Percentiles rank a stretch among this genome's conserved stretches.
These are phyloP conservation scores for Wallacemonas collosoma DNA, from an alignment of 208 protist species.

Conservation along the genomic window DNA sequence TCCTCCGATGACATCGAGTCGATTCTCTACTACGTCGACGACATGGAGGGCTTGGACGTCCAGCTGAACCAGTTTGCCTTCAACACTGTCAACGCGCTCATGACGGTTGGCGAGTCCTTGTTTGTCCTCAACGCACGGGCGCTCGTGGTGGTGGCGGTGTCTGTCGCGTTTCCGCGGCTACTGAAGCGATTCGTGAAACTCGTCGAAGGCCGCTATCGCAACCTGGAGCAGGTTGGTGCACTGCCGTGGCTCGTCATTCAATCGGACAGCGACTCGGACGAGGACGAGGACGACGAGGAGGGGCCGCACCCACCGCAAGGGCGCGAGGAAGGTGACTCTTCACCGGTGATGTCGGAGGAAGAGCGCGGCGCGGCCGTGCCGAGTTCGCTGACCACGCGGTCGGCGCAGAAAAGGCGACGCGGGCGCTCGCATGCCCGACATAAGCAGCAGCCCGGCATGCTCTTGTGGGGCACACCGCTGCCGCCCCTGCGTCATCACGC, in stretches of 20 bases:
- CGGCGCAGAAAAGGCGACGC: too few relatives aligned
- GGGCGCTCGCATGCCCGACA: background rate
- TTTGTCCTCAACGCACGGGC: constrained; percentile 17
- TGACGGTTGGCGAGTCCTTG: constrained; percentile 28
- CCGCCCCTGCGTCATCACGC: background rate
- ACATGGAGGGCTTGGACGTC: constrained; percentile 81
- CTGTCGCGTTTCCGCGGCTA: constrained; percentile 1
- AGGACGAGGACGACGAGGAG: constrained; percentile 14
- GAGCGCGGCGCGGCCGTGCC: too few relatives aligned
- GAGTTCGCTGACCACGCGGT: too few relatives aligned
- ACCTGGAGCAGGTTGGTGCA: constrained; percentile 11
- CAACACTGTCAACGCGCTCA: constrained; percentile 28
- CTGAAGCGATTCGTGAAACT: background rate
- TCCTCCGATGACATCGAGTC: constrained; percentile 62
- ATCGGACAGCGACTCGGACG: constrained; percentile 27
- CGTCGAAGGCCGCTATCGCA: constrained; percentile 13
- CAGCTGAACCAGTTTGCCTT: constrained; percentile 62
- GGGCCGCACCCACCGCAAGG: background rate
- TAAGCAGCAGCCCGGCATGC: constrained; percentile 9
- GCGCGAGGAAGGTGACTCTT: background rate
- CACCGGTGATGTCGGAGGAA: too few relatives aligned
- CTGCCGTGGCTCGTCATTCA: constrained; percentile 19
- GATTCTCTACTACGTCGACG: constrained; percentile 72
- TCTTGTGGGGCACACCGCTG: constrained; percentile 14
- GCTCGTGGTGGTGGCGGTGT: constrained; percentile 11